A percentile compares a stretch with the other conserved stretches of the same genome.
These are phyloP conservation scores for Funneliformis caledonium DNA, from an alignment of 371 early-diverging fungal genomes.

Conservation along the genomic window DNA sequence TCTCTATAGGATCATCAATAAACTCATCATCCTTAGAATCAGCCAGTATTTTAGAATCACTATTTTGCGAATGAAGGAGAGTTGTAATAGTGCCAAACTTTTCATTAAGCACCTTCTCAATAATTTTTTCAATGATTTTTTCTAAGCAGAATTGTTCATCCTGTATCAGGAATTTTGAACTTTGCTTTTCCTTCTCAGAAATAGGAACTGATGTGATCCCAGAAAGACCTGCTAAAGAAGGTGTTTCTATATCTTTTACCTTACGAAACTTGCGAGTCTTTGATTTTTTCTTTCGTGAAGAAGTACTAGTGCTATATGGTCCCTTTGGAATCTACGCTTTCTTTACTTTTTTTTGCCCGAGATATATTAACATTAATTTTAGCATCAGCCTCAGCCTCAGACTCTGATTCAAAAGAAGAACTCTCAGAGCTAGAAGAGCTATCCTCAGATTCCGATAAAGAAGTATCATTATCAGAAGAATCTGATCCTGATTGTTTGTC, in stretches of 20 bases:
- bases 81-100: slow-evolving; percentile 9
- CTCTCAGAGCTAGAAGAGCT: no score
- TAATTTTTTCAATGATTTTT: no score
- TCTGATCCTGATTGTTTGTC: no score
- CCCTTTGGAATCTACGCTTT: neutral
- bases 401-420: no score
- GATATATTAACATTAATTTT: neutral
- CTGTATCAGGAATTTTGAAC: neutral
- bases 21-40: slow-evolving; percentile 18
- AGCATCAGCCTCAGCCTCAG: neutral
- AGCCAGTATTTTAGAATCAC: slow-evolving; percentile 7
- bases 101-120: neutral
- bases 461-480: no score
- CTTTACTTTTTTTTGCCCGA: neutral
- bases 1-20: slow-evolving; percentile 14
- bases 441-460: no score
- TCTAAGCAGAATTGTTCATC: no score
- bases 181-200: neutral
- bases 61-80: neutral
- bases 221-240: neutral
- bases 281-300: neutral
- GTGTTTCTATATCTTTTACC: neutral
- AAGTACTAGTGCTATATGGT: neutral
- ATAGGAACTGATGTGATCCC: neutral
- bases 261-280: neutral